Base-by-base conservation (phyloP, 1,284 basidiomycete species). In the Ceratobasidium sp. region DNA sequence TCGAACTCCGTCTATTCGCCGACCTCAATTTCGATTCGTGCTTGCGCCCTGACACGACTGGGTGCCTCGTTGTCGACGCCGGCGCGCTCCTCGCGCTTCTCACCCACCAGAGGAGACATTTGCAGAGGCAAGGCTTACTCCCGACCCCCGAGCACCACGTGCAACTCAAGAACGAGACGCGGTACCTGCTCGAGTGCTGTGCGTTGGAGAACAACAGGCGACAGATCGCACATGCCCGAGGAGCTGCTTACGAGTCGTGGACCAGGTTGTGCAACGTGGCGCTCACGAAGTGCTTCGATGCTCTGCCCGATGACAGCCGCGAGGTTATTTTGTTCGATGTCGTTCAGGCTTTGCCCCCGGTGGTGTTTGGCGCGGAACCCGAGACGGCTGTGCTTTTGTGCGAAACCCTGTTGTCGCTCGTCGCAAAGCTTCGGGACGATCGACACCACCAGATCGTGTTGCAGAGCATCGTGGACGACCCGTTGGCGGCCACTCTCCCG, bases 271-370 rank as follows among this genome's bases (percentile, higher is more conserved):
- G 97, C 73, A 93, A 96, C 82, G 90, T 95, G 79, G 88, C 91
- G 0, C 86, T 98, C 17, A 90, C 90, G 50, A 94, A 95, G 80
- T 93, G 94, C 75, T 96, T 97, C 83, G 86, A 90, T 76, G 88
- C 91, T 50, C 85, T 98, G 5, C 91, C 93, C 0, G 89, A 91
- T 75, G 92, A 95, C 77, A 89, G 89, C 24, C 89, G 93, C 27
- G 95, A 97, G 81, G 91, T 89, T 74, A 91, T 97, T 83, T 85
- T 97, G 1, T 95, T 97, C 77, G 96, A 97, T 79, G 84, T 98
- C 14, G 87, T 98, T 9, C 90, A 93, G 76, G 90, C 93, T 24
- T 84, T 96, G 15, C 91, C 92, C 3, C 81, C 84, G 0, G 86
- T 89, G 24, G 87, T 73, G 9, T 92, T 63, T 86, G 85, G 83